Evolutionary conservation across 192 early-diverging fungal species (phyloP), one percentile per base, ranked within the genome.

Genomic region (Entomortierella chlamydospora): DNA sequence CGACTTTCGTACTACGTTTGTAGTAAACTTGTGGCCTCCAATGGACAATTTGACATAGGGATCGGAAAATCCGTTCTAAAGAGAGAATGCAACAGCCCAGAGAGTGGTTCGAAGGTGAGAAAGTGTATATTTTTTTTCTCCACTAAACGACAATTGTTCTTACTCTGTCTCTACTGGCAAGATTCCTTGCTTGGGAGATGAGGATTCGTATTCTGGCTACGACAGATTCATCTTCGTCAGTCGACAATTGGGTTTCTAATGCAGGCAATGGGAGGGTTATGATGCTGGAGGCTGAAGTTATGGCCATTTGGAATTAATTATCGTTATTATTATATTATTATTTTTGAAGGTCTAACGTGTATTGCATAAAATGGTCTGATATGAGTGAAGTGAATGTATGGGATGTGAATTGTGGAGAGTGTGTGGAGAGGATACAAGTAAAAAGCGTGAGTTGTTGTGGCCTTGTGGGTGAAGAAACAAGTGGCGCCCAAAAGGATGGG

Each of bases 1-100:
- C n/a, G 81, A 89, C 56, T 92, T 89, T 59, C 67, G 63, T 33
- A 91, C 59, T 5, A 94, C 87, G 22, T 83, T 65, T 10, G 93
- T 95, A 12, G 63, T 60, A 54, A 79, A 79, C 57, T 79, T 79
- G 56, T 79, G 63, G 11, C 76, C 76, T 9, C 76, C 76, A 37
- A 79, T 42, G 2, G 76, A 58, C 1, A 79, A 28, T 28, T 79
- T 79, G 25, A 79, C 65, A 43, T 79, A 79, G 10, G 76, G 76
- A 54, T 79, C 68, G 1, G 76, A 79, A 18, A 55, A 79, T 2
- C 76, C 76, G 25, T 79, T 79, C 76, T 79, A 29, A 29, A 11
- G 12, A 4, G 22, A 64, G 15, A 47, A 54, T 11, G 52, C 8
- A 57, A 41, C 34, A 30, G 33, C 10, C 7, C 12, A 41, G 18